These are phyloP conservation scores for Lolium perenne DNA, from an alignment of 176 grass and related monocot genomes.

Conservation along the genomic window DNA sequence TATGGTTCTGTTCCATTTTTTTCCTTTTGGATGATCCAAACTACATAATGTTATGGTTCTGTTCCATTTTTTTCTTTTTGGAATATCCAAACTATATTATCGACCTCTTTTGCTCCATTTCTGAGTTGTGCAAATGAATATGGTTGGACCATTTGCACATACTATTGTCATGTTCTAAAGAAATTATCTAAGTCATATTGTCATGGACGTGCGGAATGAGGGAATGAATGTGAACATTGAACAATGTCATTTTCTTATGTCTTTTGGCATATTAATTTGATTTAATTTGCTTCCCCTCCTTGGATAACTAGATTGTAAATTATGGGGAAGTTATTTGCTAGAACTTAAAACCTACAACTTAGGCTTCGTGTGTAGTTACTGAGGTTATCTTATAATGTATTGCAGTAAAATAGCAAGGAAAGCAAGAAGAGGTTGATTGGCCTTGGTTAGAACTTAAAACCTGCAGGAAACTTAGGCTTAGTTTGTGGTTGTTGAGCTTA, in stretches of 20 bases:
- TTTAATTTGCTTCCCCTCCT: constrained; percentile 23
- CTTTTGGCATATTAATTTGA: constrained; percentile 14
- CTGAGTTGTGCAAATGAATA: neutral
- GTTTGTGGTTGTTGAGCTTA: neutral
- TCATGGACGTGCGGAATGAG: neutral
- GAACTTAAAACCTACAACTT: neutral
- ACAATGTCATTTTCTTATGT: neutral
- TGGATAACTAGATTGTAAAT: constrained; percentile 11
- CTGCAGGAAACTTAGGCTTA: neutral
- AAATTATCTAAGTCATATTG: neutral
- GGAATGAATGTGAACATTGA: constrained; percentile 35
- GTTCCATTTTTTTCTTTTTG: neutral
- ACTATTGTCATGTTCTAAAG: neutral
- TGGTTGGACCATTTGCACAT: neutral
- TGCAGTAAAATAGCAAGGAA: neutral
- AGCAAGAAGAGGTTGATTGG: neutral
- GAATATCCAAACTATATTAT: neutral
- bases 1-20: neutral
- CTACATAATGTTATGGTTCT: neutral
- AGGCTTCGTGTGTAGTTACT: neutral
- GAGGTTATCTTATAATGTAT: neutral
- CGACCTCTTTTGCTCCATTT: neutral
- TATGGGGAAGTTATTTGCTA: neutral
- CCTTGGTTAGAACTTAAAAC: neutral
- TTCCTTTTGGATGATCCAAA: neutral